Percentiles rank a stretch among this genome's conserved stretches.
Evolutionary conservation across 1,284 basidiomycete genomes (phyloP).

Genomic region (Cutaneotrichosporon dermatis): DNA sequence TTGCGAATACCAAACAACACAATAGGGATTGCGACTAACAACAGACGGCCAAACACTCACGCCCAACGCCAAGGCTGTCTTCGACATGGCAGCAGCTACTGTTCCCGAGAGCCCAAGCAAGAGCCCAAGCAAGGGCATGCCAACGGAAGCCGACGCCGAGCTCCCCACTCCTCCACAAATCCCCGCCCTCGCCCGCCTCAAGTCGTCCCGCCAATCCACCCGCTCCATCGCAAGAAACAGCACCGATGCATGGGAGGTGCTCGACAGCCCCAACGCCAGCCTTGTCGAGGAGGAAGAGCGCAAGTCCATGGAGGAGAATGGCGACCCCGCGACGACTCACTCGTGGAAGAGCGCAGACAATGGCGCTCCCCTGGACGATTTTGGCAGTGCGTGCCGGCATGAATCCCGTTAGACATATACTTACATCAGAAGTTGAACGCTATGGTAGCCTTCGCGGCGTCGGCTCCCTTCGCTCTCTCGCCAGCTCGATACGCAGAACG

Average conservation of each 20-base stretch:
- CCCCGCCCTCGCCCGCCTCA: neutral
- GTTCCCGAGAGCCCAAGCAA: neutral
- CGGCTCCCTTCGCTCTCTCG: slow-evolving; percentile 16
- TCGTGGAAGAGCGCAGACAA: slow-evolving; percentile 45
- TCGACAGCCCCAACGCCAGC: slow-evolving; percentile 36
- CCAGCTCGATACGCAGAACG: slow-evolving; percentile 15
- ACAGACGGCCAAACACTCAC: slow-evolving; percentile 16
- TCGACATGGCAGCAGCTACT: slow-evolving; percentile 5
- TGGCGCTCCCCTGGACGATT: slow-evolving; percentile 34
- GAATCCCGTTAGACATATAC: neutral
- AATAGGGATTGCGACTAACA: slow-evolving; percentile 2
- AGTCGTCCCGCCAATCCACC: neutral
- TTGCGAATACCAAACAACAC: no score
- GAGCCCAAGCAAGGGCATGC: neutral
- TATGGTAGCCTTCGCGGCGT: slow-evolving; percentile 3
- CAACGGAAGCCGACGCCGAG: neutral
- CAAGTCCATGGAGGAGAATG: neutral
- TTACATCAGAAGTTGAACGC: neutral
- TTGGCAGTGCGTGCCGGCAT: slow-evolving; percentile 10
- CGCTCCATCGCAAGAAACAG: neutral
- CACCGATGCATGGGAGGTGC: slow-evolving; percentile 39
- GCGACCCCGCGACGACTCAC: neutral
- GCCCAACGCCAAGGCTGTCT: slow-evolving; percentile 14
- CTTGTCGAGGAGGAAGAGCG: slow-evolving; percentile 14
- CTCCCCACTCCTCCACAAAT: neutral